A percentile compares a stretch with the other conserved stretches of the same genome.
phyloP scores from a whole-genome alignment of 2,329 filamentous ascomycete genomes.

The Fusarium brevicatenulatum region DNA sequence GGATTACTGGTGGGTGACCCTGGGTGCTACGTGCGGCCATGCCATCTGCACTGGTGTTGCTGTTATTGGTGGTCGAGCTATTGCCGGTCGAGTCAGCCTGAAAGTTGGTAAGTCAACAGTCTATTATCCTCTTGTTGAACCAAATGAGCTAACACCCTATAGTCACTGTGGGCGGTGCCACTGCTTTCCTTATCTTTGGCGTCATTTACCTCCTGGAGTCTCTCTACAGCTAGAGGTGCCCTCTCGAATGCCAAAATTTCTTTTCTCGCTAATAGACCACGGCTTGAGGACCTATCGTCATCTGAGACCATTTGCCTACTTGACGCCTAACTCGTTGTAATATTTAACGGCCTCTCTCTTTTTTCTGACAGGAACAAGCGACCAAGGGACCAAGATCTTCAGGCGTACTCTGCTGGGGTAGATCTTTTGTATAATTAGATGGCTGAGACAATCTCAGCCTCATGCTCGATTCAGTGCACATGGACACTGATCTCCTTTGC shows the following conservation, averaged over 20 bases:
- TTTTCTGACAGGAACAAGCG: background rate
- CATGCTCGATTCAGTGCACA: constrained; percentile 1
- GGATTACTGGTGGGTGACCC: constrained; percentile 98
- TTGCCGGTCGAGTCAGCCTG: constrained; percentile 93
- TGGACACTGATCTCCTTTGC: constrained; percentile 13
- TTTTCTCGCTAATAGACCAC: constrained; percentile 20
- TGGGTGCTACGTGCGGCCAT: constrained; percentile 88
- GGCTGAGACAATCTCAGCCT: constrained; percentile 29
- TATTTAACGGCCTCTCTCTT: constrained; percentile 33
- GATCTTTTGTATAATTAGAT: constrained; percentile 31
- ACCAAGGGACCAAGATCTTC: constrained; percentile 4
- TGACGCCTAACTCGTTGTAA: constrained; percentile 37
- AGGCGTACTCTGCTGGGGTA: background rate
- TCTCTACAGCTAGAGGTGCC: constrained; percentile 61
- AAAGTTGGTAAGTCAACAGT: constrained; percentile 81
- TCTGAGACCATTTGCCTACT: constrained; percentile 25
- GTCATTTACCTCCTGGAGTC: constrained; percentile 91
- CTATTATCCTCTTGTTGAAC: background rate
- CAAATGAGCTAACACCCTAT: constrained; percentile 36
- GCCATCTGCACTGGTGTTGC: constrained; percentile 90
- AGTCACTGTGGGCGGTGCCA: constrained; percentile 93
- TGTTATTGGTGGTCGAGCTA: constrained; percentile 89
- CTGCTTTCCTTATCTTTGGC: constrained; percentile 91
- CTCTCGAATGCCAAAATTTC: constrained; percentile 8
- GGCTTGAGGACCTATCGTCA: constrained; percentile 16